These are phyloP conservation scores for Trichodelitschia bisporula DNA, from an alignment of 495 filamentous ascomycete species.

Conservation along the genomic window DNA sequence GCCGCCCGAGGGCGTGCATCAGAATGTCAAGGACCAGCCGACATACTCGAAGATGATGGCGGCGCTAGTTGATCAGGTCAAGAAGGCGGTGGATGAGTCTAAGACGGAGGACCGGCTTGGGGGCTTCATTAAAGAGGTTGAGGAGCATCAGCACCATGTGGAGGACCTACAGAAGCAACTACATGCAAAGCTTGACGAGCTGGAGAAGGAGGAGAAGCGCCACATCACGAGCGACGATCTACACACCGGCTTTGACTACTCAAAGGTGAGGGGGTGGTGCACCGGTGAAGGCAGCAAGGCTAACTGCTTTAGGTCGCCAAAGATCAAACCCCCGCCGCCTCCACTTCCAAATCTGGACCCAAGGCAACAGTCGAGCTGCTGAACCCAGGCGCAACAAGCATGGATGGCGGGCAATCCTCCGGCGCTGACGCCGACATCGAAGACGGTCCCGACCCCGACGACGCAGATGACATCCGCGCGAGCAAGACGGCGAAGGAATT, in stretches of 20 bases:
- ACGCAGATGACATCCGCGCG: conserved; percentile 49
- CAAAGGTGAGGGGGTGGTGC: conserved; percentile 42
- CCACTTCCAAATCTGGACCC: conserved; percentile 8
- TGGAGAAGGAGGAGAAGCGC: conserved; percentile 64
- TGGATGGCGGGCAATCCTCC: conserved; percentile 22
- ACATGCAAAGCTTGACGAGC: conserved; percentile 39
- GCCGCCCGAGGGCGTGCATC: conserved; percentile 56
- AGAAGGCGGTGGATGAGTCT: conserved; percentile 24
- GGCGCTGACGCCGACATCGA: conserved; percentile 35
- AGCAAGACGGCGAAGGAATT: conserved; percentile 57
- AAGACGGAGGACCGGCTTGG: conserved; percentile 26
- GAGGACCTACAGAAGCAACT: conserved; percentile 52
- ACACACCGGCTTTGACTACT: conserved; percentile 74
- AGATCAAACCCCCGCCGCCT: neutral
- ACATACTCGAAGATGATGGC: conserved; percentile 94
- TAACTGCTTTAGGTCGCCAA: conserved; percentile 1
- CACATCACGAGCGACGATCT: conserved; percentile 90
- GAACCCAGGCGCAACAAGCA: conserved; percentile 34
- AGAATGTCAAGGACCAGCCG: conserved; percentile 45
- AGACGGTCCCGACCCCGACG: conserved; percentile 26
- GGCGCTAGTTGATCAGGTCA: conserved; percentile 73
- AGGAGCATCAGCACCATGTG: conserved; percentile 52
- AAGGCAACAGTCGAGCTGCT: conserved; percentile 41
- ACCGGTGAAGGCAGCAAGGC: neutral
- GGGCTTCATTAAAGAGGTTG: conserved; percentile 51